Base-by-base conservation (phyloP, 345 rosid genomes). In the Arabidopsis suecica region DNA sequence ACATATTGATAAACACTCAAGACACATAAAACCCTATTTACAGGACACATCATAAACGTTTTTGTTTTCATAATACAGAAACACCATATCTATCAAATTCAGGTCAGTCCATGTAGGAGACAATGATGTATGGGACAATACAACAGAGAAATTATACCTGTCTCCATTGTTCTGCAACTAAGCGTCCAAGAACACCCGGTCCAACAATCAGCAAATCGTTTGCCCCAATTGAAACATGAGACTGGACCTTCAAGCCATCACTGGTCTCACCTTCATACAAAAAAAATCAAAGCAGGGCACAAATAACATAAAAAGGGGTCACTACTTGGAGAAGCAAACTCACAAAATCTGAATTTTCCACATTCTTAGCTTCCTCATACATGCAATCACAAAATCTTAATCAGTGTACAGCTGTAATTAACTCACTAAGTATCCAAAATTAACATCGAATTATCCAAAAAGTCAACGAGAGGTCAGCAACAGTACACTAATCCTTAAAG, bases 121-220 rank as follows among this genome's bases (percentile, higher is more conserved):
- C 3, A 59, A 59, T 38, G 44, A 18, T 58, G 0, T 41, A 49
- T 49, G 14, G 16, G 32, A 37, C 67, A 47, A 28, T 28, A 28
- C 32, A 28, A 28, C 23, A 68, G 10, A 41, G 7, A 62, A 65
- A 22, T 1, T 4, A 6, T 82, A 94, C 99, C 96, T 87, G 76
- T 62, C 84, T 84, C 99, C 97, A 95, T 59, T 86, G 77, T 79
- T 92, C 82, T 20, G 97, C 99, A 36, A 90, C 99, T 74, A 92
- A 82, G 55, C 97, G 99, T 76, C 99, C 97, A 47, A 95, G 96
- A 82, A 92, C 97, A 58, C 99, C 99, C 0, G 99, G 93, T 50
- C 99, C 99, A 12, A 95, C 90, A 65, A 95, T 89, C 61, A 92
- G 80, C 72, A 95, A 80, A 89, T 95, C 97, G 57, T 82, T 64